Evolutionary conservation across 106 monocot genomes (phyloP).

Genomic region (Cymbidium sinense): DNA sequence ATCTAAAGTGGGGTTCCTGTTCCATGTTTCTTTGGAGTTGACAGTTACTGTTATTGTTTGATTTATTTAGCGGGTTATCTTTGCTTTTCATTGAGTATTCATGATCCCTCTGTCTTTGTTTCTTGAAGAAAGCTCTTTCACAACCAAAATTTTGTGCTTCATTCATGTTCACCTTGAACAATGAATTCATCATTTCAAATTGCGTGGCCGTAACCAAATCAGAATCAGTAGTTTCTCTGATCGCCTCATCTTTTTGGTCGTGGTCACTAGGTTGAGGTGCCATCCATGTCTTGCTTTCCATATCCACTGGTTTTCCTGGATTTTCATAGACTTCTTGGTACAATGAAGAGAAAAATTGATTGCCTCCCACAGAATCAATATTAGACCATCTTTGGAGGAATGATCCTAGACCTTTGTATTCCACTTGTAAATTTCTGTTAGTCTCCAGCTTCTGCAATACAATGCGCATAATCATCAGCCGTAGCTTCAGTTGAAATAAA

Average conservation of each 20-base stretch:
- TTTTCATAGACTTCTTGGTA: neutral
- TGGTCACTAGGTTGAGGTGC: neutral
- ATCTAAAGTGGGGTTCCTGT: neutral
- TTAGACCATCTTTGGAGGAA: neutral
- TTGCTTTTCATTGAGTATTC: neutral
- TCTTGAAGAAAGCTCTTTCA: neutral
- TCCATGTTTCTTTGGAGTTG: neutral
- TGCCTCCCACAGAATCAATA: neutral
- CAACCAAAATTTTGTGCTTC: slow-evolving; percentile 1
- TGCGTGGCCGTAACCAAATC: neutral
- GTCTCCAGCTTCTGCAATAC: neutral
- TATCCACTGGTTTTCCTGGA: neutral
- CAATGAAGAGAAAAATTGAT: neutral
- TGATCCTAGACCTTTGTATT: neutral
- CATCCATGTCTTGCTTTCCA: neutral
- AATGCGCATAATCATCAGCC: neutral
- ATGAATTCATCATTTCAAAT: slow-evolving; percentile 8
- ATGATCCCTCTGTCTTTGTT: neutral
- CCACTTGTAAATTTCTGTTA: neutral
- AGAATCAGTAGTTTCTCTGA: neutral
- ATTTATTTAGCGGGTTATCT: neutral
- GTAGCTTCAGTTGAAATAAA: neutral
- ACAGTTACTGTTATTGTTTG: neutral
- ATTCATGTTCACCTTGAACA: slow-evolving; percentile 11
- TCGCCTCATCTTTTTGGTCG: neutral